Evolutionary conservation across 139 green algal genomes (phyloP).

Genomic region (Nannochloris sp.): DNA sequence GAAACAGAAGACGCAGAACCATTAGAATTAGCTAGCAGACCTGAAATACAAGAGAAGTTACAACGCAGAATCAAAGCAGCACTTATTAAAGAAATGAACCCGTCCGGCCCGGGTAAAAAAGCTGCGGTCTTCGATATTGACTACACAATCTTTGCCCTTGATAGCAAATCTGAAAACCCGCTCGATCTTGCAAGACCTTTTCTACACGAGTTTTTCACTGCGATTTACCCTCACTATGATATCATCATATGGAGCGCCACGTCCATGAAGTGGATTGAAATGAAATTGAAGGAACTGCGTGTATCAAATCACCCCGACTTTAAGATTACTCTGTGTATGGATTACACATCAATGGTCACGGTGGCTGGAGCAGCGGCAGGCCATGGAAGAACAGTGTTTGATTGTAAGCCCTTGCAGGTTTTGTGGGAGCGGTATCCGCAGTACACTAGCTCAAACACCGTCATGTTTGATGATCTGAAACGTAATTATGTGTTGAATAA

Average conservation of each 20-base stretch:
- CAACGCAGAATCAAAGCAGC: conserved; percentile 5
- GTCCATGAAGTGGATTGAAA: conserved; percentile 85
- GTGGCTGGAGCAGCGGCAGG: conserved; percentile 29
- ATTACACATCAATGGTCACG: conserved; percentile 86
- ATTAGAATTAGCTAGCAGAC: conserved; percentile 13
- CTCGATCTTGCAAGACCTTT: conserved; percentile 74
- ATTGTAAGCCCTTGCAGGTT: conserved; percentile 92
- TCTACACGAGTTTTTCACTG: conserved; percentile 86
- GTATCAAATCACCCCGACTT: conserved; percentile 69
- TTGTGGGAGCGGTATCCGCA: conserved; percentile 70
- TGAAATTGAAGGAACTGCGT: conserved; percentile 79
- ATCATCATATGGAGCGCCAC: conserved; percentile 85
- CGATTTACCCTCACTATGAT: conserved; percentile 73
- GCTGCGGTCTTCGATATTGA: conserved; percentile 93
- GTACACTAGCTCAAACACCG: conserved; percentile 70
- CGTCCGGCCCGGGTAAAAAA: conserved; percentile 80
- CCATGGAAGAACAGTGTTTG: conserved; percentile 52
- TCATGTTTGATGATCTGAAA: conserved; percentile 95
- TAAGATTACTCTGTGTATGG: conserved; percentile 56
- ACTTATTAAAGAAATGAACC: conserved; percentile 42
- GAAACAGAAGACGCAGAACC: conserved; percentile 29
- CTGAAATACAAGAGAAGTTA: conserved; percentile 65
- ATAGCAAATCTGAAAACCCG: conserved; percentile 68
- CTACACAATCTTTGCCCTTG: conserved; percentile 95
- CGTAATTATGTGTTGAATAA: conserved; percentile 95